phyloP scores from a whole-genome alignment of 306 rosid genomes.

The Abrus precatorius region DNA sequence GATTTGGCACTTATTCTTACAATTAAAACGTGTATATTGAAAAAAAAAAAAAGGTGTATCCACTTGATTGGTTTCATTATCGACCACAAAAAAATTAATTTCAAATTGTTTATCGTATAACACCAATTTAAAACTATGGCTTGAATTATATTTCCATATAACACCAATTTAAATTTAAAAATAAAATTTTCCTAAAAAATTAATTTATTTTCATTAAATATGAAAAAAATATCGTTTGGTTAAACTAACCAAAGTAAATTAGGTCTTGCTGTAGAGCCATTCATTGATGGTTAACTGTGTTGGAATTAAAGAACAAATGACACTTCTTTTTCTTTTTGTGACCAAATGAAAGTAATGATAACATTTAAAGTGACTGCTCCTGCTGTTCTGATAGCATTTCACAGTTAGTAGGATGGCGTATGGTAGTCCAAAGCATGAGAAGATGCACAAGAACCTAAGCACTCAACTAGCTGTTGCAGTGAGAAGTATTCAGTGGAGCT shows the following conservation, averaged over 20 bases:
- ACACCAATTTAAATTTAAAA: too few relatives aligned
- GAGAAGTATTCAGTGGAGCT: constrained; percentile 89
- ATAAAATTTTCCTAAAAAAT: too few relatives aligned
- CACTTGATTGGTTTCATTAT: too few relatives aligned
- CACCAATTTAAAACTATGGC: too few relatives aligned
- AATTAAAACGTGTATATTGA: too few relatives aligned
- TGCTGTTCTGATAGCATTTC: constrained; percentile 24
- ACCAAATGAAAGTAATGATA: constrained; percentile 16
- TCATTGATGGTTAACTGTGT: neutral
- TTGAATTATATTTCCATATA: too few relatives aligned
- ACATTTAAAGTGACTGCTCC: neutral
- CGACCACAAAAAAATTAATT: too few relatives aligned
- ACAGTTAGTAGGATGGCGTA: constrained; percentile 52
- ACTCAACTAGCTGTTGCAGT: constrained; percentile 83
- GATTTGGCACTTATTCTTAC: too few relatives aligned
- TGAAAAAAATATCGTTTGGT: too few relatives aligned
- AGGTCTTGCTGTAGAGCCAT: neutral
- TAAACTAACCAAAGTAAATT: constrained; percentile 2
- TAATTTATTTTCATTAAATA: too few relatives aligned
- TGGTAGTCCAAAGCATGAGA: constrained; percentile 58
- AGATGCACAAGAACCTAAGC: constrained; percentile 59
- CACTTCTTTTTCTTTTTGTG: neutral
- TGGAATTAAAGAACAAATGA: neutral
- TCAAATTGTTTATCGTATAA: too few relatives aligned
- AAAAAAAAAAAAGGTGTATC: too few relatives aligned